A percentile compares a stretch with the other conserved stretches of the same genome.
These are phyloP conservation scores for Cicer arietinum DNA, from an alignment of 306 rosid genomes.

Conservation along the genomic window DNA sequence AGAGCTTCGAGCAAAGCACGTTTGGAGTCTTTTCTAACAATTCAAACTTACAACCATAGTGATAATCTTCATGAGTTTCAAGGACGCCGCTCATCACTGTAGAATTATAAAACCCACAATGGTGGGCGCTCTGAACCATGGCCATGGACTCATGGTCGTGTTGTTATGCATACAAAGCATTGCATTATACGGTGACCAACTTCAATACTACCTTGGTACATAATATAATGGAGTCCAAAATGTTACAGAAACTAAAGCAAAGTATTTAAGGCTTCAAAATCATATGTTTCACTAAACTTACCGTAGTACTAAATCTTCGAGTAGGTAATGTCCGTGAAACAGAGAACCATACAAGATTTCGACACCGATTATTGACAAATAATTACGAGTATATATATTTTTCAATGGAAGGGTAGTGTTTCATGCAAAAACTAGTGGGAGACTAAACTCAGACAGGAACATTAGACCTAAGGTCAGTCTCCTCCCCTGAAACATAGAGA, in stretches of 20 bases:
- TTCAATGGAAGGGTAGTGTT: background rate
- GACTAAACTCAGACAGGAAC: background rate
- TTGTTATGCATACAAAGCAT: background rate
- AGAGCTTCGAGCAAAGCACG: constrained; percentile 28
- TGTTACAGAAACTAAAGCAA: constrained; percentile 6
- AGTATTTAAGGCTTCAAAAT: background rate
- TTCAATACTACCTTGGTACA: background rate
- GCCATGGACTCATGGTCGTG: background rate
- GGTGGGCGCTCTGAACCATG: background rate
- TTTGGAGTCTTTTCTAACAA: constrained; percentile 31
- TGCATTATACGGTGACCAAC: background rate
- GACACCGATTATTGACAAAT: background rate
- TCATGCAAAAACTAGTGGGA: background rate
- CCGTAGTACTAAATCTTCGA: background rate
- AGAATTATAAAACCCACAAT: background rate
- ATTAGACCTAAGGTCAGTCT: background rate
- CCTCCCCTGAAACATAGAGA: background rate
- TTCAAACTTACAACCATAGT: background rate
- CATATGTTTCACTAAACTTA: background rate
- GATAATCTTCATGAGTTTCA: constrained; percentile 54
- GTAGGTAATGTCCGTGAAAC: background rate
- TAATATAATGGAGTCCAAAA: constrained; percentile 3
- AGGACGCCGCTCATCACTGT: constrained; percentile 56
- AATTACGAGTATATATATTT: background rate
- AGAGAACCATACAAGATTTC: background rate